phyloP scores from a whole-genome alignment of 1,284 basidiomycete genomes.

The Malassezia restricta region DNA sequence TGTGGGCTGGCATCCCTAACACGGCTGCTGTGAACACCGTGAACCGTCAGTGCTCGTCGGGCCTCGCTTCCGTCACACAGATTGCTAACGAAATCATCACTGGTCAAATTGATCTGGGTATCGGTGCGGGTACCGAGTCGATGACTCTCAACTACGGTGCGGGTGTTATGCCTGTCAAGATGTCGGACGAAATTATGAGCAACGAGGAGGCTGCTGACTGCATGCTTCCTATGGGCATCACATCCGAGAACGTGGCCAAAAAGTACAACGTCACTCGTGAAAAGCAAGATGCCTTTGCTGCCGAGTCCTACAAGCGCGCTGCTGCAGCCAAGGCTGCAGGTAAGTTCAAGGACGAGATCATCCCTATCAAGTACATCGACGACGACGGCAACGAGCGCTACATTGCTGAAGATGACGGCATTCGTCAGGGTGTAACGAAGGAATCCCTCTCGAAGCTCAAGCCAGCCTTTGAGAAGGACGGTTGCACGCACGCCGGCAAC shows the following conservation, averaged over 20 bases:
- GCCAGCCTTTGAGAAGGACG: slow-evolving; percentile 77
- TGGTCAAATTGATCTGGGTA: slow-evolving; percentile 62
- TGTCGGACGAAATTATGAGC: slow-evolving; percentile 67
- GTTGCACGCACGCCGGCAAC: slow-evolving; percentile 81
- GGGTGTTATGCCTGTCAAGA: slow-evolving; percentile 59
- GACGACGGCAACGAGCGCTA: slow-evolving; percentile 65
- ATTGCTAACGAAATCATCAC: slow-evolving; percentile 73
- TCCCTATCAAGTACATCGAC: slow-evolving; percentile 68
- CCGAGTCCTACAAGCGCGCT: slow-evolving; percentile 70
- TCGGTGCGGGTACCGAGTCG: slow-evolving; percentile 86
- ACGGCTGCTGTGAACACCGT: slow-evolving; percentile 61
- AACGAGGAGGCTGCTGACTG: slow-evolving; percentile 78
- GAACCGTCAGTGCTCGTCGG: slow-evolving; percentile 80
- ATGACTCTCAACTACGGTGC: slow-evolving; percentile 65
- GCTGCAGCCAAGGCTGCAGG: slow-evolving; percentile 72
- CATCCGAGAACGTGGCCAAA: slow-evolving; percentile 84
- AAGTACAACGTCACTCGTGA: slow-evolving; percentile 64
- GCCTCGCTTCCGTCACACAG: slow-evolving; percentile 73
- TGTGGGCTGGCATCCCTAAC: slow-evolving; percentile 76
- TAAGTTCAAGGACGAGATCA: slow-evolving; percentile 82
- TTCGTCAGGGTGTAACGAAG: slow-evolving; percentile 68
- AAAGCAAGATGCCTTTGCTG: slow-evolving; percentile 72
- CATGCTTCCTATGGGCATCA: slow-evolving; percentile 89
- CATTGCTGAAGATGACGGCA: slow-evolving; percentile 80
- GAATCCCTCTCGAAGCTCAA: slow-evolving; percentile 80